Base-by-base conservation (phyloP, 495 filamentous ascomycete genomes). In the Trichocladium antarcticum region DNA sequence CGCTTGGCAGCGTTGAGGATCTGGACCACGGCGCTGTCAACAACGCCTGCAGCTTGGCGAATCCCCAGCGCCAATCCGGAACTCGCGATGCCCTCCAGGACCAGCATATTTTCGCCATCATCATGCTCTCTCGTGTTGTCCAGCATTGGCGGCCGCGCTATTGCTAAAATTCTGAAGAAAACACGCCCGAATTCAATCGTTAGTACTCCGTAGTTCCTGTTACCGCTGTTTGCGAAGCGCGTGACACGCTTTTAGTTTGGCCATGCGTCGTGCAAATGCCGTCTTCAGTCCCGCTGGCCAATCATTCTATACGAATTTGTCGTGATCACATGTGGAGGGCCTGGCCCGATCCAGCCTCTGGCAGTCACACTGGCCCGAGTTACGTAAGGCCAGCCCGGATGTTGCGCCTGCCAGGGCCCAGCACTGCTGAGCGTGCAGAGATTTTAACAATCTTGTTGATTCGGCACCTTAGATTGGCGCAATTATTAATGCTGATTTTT, bases 361-460 rank as follows among this genome's bases (percentile, higher is more conserved):
- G 24, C 29, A 17, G 22, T 17, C 16, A 29, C n/a, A 49, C 34
- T 45, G 56, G 31, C 12, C 31, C 22, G 27, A 38, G 58, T 61
- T 61, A 61, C 58, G 58, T 58, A 61, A 58, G 45, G 49, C 47
- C 37, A 24, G 42, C 17, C 10, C 17, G 37, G 46, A 48, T 48
- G 48, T 57, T 45, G 47, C 51, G 37, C 37, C 41, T 43, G 45
- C 0, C n/a, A n/a, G n/a, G n/a, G n/a, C n/a, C 35, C 20, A 24
- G 19, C 1, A 40, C 6, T 40, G 42, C 35, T 22, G 42, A 43
- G 35, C 16, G 7, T 41, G 39, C 35, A 34, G 42, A 5, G 24
- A 4, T 27, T 27, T 27, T 27, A 8, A 8, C 24, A 27, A 27
- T 27, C 24, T 8, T 47, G 29, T 41, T 37, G n/a, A n/a, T n/a